phyloP scores from a whole-genome alignment of 768 basidiomycete genomes.

The Macrolepiota dolichaula region DNA sequence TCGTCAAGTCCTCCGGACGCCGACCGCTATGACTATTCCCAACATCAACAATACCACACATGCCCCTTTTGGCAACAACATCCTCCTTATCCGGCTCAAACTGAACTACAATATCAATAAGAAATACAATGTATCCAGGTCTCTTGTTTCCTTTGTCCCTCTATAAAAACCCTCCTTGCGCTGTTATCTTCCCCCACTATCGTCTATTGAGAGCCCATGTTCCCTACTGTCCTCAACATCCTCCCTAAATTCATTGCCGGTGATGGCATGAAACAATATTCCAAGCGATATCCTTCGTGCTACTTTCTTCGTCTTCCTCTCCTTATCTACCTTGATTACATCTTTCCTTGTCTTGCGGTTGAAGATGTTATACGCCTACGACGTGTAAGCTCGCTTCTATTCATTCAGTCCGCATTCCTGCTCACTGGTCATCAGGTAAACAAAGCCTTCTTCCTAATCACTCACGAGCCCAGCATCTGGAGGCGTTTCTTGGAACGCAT shows the following conservation, averaged over 20 bases:
- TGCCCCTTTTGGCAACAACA: slow-evolving; percentile 6
- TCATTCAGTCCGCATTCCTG: not conserved
- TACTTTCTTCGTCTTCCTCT: slow-evolving; percentile 28
- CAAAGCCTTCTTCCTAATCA: slow-evolving; percentile 57
- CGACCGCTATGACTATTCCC: not conserved
- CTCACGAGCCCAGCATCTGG: slow-evolving; percentile 69
- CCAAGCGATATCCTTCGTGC: slow-evolving; percentile 8
- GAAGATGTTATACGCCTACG: slow-evolving; percentile 48
- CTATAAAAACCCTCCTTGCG: not conserved
- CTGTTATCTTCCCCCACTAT: not conserved
- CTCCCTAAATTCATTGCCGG: slow-evolving; percentile 1
- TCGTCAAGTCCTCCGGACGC: not conserved
- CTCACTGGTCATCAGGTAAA: slow-evolving; percentile 34
- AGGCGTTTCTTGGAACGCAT: slow-evolving; percentile 56
- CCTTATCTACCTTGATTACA: slow-evolving; percentile 40
- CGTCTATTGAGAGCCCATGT: slow-evolving; percentile 1
- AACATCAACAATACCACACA: slow-evolving; percentile 6
- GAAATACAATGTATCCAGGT: not conserved
- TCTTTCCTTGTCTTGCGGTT: slow-evolving; percentile 38
- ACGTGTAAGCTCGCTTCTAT: slow-evolving; percentile 28
- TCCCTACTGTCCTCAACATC: not conserved
- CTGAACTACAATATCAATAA: not conserved
- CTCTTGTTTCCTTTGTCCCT: no score
- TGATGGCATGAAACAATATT: not conserved
- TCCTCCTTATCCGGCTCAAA: not conserved